Evolutionary conservation across 441 rosid genomes (phyloP), one percentile per base, ranked within the genome.

Genomic region (Eutrema salsugineum): DNA sequence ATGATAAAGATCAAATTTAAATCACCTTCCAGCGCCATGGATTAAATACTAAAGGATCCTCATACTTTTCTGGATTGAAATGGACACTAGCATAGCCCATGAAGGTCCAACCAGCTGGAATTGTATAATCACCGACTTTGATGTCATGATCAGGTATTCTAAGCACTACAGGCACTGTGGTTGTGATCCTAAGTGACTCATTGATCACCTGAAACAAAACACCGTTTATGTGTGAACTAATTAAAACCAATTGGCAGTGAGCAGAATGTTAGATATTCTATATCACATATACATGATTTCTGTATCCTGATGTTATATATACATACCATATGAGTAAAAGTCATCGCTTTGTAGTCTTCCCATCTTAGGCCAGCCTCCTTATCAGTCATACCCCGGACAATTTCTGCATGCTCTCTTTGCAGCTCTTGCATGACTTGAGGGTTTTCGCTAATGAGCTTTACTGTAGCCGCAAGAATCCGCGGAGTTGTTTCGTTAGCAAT

Each of bases 321-420:
- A 30, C 61, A 48, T 0, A 73, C 72, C 59, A 50, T 59, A 0
- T 28, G 79, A 7, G 86, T 82, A 61, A 84, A 84, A 33, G 80
- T 78, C 88, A 81, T 82, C 8, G 86, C 79, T 66, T 78, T 80
- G 64, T 82, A 84, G 20, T 84, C 84, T 43, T 76, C 46, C 58
- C 88, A 84, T 17, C 46, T 51, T 19, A 71, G 8, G 20, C 11
- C 42, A 1, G 22, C 27, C 9, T 46, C 54, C 11, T 47, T 33
- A 3, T 48, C 33, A 2, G 33, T 47, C 39, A 10, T 56, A 11
- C 19, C 8, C 1, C 8, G 11, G 11, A 60, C 14, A 46, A 70
- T 24, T 38, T 11, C 3, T 3, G 1, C 46, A 40, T 40, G 46
- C 46, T 40, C 46, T 38, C 14, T 54, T 0, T 40, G 17, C 5